Percentiles rank a stretch among this genome's conserved stretches.
These are phyloP conservation scores for Malus sieversii DNA, from an alignment of 306 rosid species.

Conservation along the genomic window DNA sequence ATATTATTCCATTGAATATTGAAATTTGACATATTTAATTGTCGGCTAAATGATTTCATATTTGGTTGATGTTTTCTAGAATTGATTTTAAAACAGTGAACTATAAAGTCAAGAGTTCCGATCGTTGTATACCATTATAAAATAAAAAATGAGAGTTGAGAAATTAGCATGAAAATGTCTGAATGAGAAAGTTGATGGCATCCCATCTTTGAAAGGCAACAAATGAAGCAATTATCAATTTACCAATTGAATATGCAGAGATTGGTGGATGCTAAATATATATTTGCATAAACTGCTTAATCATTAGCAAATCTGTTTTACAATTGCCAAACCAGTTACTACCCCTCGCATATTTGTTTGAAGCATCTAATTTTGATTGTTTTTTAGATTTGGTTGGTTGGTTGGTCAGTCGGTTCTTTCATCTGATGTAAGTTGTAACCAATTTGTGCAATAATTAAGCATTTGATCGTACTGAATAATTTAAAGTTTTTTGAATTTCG, in stretches of 20 bases:
- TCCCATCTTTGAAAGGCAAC: neutral
- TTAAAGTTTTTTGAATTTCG: conserved; percentile 1
- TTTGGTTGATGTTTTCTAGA: too few relatives aligned
- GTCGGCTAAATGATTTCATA: too few relatives aligned
- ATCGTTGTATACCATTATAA: neutral
- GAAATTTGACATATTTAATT: too few relatives aligned
- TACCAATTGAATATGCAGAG: neutral
- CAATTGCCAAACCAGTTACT: conserved; percentile 2
- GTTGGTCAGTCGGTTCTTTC: conserved; percentile 26
- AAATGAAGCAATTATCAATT: neutral
- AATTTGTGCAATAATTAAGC: conserved; percentile 15
- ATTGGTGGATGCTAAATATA: neutral
- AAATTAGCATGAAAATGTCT: neutral
- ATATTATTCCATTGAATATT: too few relatives aligned
- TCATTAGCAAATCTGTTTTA: neutral
- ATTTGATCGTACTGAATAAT: neutral
- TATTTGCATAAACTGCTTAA: neutral
- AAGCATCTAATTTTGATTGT: conserved; percentile 12
- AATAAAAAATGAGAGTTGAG: too few relatives aligned
- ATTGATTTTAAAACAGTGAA: too few relatives aligned
- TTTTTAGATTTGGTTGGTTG: conserved; percentile 12
- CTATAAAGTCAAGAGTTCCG: too few relatives aligned
- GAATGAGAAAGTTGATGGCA: neutral
- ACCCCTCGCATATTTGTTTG: neutral
- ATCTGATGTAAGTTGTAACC: conserved; percentile 33